phyloP scores from a whole-genome alignment of 176 grass and related monocot genomes.

The Carex parvula region DNA sequence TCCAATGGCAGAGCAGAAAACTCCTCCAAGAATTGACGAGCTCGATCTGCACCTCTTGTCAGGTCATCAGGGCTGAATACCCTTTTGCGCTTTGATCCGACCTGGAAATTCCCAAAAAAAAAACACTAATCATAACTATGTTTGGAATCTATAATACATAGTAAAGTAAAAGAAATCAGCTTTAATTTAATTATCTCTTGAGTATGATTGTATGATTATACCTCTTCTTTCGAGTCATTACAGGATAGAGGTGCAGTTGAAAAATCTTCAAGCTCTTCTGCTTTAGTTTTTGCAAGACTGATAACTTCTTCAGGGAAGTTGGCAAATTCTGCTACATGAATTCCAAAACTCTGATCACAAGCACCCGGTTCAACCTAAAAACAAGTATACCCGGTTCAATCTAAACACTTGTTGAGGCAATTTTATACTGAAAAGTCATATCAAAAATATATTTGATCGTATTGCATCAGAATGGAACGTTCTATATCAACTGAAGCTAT shows the following conservation, averaged over 20 bases:
- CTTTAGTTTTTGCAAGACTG: conserved; percentile 85
- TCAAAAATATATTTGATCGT: not conserved
- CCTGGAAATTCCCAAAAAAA: conserved; percentile 31
- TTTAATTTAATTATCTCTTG: not conserved
- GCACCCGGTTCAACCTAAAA: conserved; percentile 85
- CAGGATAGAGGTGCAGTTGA: conserved; percentile 38
- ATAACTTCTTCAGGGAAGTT: conserved; percentile 92
- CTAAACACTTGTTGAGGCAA: not conserved
- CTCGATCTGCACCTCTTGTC: conserved; percentile 65
- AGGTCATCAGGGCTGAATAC: conserved; percentile 63
- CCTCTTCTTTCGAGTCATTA: conserved; percentile 59
- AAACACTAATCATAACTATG: not conserved
- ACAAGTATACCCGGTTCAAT: not conserved
- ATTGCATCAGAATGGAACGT: conserved; percentile 1
- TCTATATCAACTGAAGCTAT: not conserved
- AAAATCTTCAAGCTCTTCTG: conserved; percentile 95
- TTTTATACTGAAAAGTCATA: not conserved
- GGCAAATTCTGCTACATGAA: conserved; percentile 96
- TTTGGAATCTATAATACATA: not conserved
- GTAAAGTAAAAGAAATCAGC: not conserved
- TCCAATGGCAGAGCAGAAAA: conserved; percentile 56
- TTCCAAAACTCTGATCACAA: conserved; percentile 98
- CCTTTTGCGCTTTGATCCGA: conserved; percentile 69
- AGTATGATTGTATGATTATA: conserved; percentile 27
- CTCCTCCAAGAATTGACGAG: conserved; percentile 59